These are phyloP conservation scores for Fraxinus latifolia DNA, from an alignment of 305 asterid species.

Conservation along the genomic window DNA sequence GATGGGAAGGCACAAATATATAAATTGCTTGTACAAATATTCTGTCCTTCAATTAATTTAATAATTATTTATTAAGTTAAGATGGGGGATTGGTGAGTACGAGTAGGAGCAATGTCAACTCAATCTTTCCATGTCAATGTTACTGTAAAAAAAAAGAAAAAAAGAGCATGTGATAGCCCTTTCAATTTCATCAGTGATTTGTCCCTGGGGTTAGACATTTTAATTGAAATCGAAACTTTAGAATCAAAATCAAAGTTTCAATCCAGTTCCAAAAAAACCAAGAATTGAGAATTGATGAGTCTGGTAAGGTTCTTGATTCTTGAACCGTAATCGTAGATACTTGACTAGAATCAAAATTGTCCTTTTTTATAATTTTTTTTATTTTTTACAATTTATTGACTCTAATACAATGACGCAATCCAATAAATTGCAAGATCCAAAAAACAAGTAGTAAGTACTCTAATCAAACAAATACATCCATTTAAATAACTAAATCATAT, in stretches of 20 bases:
- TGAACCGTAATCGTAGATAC: neutral
- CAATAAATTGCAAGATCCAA: neutral
- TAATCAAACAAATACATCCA: neutral
- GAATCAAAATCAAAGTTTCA: neutral
- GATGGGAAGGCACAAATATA: neutral
- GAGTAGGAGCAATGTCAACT: neutral
- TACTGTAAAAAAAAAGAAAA: neutral
- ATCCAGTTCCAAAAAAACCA: neutral
- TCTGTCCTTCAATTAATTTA: neutral
- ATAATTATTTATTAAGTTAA: neutral
- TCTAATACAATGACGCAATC: neutral
- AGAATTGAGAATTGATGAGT: neutral
- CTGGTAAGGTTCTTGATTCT: neutral
- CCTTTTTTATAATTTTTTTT: neutral
- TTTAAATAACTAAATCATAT: neutral
- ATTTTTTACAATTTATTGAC: neutral
- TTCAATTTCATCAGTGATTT: neutral
- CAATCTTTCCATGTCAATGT: neutral
- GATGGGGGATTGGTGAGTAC: neutral
- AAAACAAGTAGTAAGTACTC: neutral
- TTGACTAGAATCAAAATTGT: neutral
- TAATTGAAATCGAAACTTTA: neutral
- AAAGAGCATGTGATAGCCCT: neutral
- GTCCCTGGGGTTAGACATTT: neutral
- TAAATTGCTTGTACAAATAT: slow-evolving; percentile 6